These are phyloP conservation scores for Talaromyces atroroseus DNA, from an alignment of 2,329 filamentous ascomycete genomes.

Conservation along the genomic window DNA sequence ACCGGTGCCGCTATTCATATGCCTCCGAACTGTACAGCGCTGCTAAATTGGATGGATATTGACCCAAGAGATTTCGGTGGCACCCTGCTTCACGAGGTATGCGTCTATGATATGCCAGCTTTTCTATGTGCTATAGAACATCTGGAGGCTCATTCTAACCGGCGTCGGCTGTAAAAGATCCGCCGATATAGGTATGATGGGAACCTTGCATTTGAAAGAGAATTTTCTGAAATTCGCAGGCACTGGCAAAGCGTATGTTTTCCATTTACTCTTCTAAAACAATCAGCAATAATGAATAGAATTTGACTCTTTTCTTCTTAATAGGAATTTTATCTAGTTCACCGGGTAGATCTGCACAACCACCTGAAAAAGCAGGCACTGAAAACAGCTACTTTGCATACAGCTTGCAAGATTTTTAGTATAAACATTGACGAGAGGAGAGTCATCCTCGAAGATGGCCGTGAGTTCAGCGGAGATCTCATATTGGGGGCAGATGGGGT, in stretches of 20 bases:
- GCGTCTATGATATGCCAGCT: not conserved
- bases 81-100: constrained; percentile 21
- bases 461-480: constrained; percentile 18
- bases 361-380: constrained; percentile 29
- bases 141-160: too few species aligned
- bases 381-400: constrained; percentile 19
- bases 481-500: constrained; percentile 24
- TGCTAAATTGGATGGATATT: constrained; percentile 22
- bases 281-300: not conserved
- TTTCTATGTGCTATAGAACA: not conserved
- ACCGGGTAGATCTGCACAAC: constrained; percentile 41
- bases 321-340: constrained; percentile 30
- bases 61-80: constrained; percentile 20
- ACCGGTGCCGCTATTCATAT: constrained; percentile 24
- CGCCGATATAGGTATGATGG: not conserved
- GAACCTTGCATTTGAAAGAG: not conserved
- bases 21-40: constrained; percentile 23
- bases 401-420: constrained; percentile 18
- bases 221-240: not conserved
- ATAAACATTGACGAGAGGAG: constrained; percentile 15
- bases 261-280: not conserved
- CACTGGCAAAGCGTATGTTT: not conserved
- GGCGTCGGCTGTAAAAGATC: not conserved
- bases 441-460: constrained; percentile 20
- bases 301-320: not conserved